Percentiles rank a stretch among this genome's conserved stretches.
phyloP scores from a whole-genome alignment of 805 yeast genomes.

The Metschnikowia lochheadii region DNA sequence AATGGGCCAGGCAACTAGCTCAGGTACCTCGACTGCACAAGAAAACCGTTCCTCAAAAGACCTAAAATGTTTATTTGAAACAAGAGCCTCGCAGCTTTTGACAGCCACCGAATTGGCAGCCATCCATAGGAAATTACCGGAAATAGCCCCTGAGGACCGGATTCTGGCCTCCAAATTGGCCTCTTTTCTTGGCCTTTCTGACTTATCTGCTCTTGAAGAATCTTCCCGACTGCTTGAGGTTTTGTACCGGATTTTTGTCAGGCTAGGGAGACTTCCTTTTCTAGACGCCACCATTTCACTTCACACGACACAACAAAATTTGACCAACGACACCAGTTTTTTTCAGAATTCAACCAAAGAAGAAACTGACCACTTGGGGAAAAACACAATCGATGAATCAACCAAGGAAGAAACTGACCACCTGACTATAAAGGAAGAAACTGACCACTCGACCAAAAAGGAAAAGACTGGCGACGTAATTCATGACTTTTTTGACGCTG shows the following conservation, averaged over 20 bases:
- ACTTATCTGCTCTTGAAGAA: background rate
- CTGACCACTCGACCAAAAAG: too few species aligned
- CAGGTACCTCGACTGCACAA: background rate
- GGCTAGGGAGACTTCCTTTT: background rate
- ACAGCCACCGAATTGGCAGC: slow-evolving; percentile 7
- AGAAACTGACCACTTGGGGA: too few species aligned
- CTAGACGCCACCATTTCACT: background rate
- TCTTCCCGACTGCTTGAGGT: background rate
- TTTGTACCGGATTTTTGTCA: background rate
- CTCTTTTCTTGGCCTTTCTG: background rate
- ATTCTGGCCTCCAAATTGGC: background rate
- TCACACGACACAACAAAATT: too few species aligned
- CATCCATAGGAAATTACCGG: slow-evolving; percentile 1
- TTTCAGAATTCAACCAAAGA: too few species aligned
- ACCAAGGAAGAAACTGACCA: background rate
- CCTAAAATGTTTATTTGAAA: slow-evolving; percentile 5
- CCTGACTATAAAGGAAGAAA: too few species aligned
- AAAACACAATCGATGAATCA: too few species aligned
- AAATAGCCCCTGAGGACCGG: background rate
- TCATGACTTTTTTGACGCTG: too few species aligned
- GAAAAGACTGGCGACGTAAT: too few species aligned
- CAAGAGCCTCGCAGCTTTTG: slow-evolving; percentile 4
- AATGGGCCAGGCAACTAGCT: slow-evolving; percentile 20
- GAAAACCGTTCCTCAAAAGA: background rate
- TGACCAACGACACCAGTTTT: too few species aligned